These are phyloP conservation scores for Scutellaria minor DNA, from an alignment of 257 asterid species.

Conservation along the genomic window DNA sequence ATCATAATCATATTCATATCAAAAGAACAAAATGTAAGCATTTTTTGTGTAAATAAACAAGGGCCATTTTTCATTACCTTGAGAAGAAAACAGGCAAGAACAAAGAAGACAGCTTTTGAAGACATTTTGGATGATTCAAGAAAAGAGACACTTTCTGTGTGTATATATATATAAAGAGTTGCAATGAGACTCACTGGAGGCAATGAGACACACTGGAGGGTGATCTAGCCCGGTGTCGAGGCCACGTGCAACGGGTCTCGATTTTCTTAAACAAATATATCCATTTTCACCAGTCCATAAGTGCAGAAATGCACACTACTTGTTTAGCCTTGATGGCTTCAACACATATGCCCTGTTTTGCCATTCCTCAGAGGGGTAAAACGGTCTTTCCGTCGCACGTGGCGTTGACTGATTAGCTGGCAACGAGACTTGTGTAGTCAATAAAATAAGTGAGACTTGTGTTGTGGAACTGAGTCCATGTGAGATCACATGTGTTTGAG, in stretches of 20 bases:
- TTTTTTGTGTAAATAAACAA: background rate
- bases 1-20: background rate
- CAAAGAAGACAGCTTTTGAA: slow-evolving; percentile 41
- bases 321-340: too few species aligned
- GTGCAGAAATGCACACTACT: too few species aligned
- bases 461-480: slow-evolving; percentile 32
- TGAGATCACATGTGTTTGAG: slow-evolving; percentile 45
- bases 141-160: background rate
- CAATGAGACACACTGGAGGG: slow-evolving; percentile 12
- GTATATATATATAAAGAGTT: background rate
- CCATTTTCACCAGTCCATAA: slow-evolving; percentile 9
- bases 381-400: too few species aligned
- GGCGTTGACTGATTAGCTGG: too few species aligned
- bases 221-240: background rate
- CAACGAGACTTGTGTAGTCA: background rate
- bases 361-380: too few species aligned
- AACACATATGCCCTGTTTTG: too few species aligned
- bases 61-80: slow-evolving; percentile 36
- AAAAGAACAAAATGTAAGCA: background rate
- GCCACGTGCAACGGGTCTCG: slow-evolving; percentile 42
- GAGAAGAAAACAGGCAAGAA: slow-evolving; percentile 48
- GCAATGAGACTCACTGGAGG: slow-evolving; percentile 12
- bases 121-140: slow-evolving; percentile 41
- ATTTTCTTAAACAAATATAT: slow-evolving; percentile 33
- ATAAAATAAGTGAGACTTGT: slow-evolving; percentile 22